These are phyloP conservation scores for Aspergillus sp. DNA, from an alignment of 2,329 filamentous ascomycete species.

Conservation along the genomic window DNA sequence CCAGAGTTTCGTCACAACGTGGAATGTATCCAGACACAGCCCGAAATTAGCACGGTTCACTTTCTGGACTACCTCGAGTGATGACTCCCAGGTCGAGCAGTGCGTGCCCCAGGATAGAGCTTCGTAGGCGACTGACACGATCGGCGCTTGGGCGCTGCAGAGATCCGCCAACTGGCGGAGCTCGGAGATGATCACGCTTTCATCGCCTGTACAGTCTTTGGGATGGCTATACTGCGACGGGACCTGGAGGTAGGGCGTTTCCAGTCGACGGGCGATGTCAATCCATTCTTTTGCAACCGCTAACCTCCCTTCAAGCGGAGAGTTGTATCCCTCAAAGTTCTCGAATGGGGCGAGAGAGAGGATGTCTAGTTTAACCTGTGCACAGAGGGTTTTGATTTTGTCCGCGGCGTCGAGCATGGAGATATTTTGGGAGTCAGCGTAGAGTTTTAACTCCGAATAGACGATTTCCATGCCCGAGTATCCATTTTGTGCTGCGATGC, in stretches of 20 bases:
- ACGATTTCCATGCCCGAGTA: constrained; percentile 29
- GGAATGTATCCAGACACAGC: constrained; percentile 34
- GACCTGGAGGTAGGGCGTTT: constrained; percentile 26
- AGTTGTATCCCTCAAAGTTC: constrained; percentile 30
- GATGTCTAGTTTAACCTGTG: constrained; percentile 14
- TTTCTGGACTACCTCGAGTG: constrained; percentile 17
- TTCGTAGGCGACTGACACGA: constrained; percentile 32
- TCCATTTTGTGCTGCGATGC: constrained; percentile 18
- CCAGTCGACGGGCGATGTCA: constrained; percentile 17
- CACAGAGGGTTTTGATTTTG: constrained; percentile 13
- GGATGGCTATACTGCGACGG: constrained; percentile 20
- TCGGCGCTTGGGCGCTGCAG: constrained; percentile 12
- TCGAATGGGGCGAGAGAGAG: constrained; percentile 30
- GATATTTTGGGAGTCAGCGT: constrained; percentile 10
- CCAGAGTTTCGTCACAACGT: constrained; percentile 29
- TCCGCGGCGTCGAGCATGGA: constrained; percentile 14
- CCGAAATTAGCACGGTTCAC: constrained; percentile 33
- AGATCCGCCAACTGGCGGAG: constrained; percentile 27
- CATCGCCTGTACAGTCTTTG: constrained; percentile 18
- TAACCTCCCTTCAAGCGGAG: constrained; percentile 23
- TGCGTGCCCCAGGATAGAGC: constrained; percentile 28
- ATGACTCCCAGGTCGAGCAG: constrained; percentile 28
- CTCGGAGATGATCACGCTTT: constrained; percentile 22
- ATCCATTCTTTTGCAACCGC: constrained; percentile 27
- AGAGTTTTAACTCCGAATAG: constrained; percentile 23